Evolutionary conservation across 306 rosid genomes (phyloP), one percentile per base, ranked within the genome.

Genomic region (Senna tora): DNA sequence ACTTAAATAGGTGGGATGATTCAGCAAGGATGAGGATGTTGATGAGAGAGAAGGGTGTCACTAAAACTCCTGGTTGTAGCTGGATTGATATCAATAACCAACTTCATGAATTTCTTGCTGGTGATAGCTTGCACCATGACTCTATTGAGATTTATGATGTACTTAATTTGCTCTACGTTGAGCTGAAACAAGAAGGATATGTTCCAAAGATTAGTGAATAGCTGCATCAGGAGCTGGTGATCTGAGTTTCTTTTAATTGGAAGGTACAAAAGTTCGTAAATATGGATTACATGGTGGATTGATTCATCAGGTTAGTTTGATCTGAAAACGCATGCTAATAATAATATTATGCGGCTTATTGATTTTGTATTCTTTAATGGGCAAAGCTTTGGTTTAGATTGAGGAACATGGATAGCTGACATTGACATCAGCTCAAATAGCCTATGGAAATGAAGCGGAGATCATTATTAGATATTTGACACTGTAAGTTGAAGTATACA

Each of bases 21-120:
- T 89, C 98, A 16, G 98, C 98, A 41, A 89, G 82, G 85, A 87
- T 91, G 92, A 89, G 96, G 84, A 71, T 83, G 77, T 76, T 93
- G 81, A 93, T 93, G 98, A 89, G 76, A 75, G 56, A 86, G 76
- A 93, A 77, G 79, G 98, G 97, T 78, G 88, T 93, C 67, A 80
- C 49, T 43, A 91, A 93, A 84, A 89, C 94, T 78, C 98, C 98
- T 73, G 98, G 97, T 67, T 90, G 96, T 68, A 93, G 98, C 81
- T 93, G 98, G 98, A 89, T 93, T 72, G 97, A 87, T 68, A 72
- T 85, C 45, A 84, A 76, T 46, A 82, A 82, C 65, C 88, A 86
- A 68, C 80, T 87, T 76, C 89, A 85, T 53, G 98, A 93, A 78
- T 91, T 93, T 86, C 97, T 61, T 28, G 88, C 96, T 11, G 91